Base-by-base conservation (phyloP, 106 monocot species). In the Phalaenopsis equestris region DNA sequence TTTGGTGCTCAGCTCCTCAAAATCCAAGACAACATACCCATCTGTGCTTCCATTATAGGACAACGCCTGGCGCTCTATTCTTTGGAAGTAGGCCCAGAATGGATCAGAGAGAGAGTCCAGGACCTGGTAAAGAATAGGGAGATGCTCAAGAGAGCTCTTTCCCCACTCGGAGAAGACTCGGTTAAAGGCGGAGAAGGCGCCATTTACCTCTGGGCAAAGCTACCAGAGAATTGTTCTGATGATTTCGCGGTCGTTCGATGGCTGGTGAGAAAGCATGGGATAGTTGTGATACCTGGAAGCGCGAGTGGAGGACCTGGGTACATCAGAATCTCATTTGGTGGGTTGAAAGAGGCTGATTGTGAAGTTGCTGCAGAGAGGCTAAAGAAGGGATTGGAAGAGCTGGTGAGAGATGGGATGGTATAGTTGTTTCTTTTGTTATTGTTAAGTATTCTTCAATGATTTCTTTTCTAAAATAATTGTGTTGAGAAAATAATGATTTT, bases 1-100 rank as follows among this genome's bases (percentile, higher is more conserved):
- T 57, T 99, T 42, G 90, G 67, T 23, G 89, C 73, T 38, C 87
- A 84, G 81, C 95, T 99, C n/a, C 90, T 99, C 24, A 99, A 99
- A 90, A 86, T 95, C 55, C 99, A 99, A 83, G 99, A 99, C 75
- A 95, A 95, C 83, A 99, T 99, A 67, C 99, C 99, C 16, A 99
- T 99, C 58, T 99, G 99, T 72, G 95, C 99, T n/a, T 90, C 99
- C 11, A 85, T 99, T 46, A 91, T 99, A 14, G 86, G 95, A 19
- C 99, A 99, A 57, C 90, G 80, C 56, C 80, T 99, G 16, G 99
- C 99, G 24, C 95, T 95, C 52, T 81, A 86, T 74, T 89, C 95
- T 1, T 80, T 99, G 36, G 78, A 95, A 78, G 80, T 58, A 0
- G 99, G 99, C 2, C 89, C 89, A 5, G 85, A 91, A 61, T 93